Percentiles rank a stretch among this genome's conserved stretches.
Evolutionary conservation across 1,284 basidiomycete species (phyloP).

Genomic region (Cystobasidium sp.): DNA sequence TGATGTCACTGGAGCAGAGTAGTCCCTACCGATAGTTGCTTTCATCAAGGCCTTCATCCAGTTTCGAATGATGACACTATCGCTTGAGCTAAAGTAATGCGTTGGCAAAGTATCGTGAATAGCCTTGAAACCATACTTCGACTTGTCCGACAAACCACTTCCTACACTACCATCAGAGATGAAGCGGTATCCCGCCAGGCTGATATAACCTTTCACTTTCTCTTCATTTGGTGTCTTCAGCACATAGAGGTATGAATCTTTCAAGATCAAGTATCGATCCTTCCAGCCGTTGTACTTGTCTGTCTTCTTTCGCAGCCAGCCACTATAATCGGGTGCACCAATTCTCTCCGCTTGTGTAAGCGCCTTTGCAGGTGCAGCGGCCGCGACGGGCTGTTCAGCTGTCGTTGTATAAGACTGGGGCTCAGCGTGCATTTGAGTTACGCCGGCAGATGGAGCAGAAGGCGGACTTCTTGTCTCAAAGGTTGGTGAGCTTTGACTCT

Average conservation of each 20-base stretch:
- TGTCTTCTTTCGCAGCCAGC: slow-evolving; percentile 95
- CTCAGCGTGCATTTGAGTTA: background rate
- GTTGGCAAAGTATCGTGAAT: slow-evolving; percentile 85
- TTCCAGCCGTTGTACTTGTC: slow-evolving; percentile 96
- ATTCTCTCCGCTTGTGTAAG: slow-evolving; percentile 76
- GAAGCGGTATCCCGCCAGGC: slow-evolving; percentile 89
- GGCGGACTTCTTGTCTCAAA: background rate
- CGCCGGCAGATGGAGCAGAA: background rate
- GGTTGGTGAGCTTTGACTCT: background rate
- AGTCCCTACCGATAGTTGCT: slow-evolving; percentile 91
- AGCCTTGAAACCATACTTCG: slow-evolving; percentile 93
- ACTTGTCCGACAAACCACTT: slow-evolving; percentile 62
- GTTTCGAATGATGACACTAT: slow-evolving; percentile 79
- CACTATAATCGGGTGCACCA: slow-evolving; percentile 80
- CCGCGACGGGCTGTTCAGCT: background rate
- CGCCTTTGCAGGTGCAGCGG: background rate
- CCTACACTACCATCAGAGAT: slow-evolving; percentile 73
- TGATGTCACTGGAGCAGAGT: slow-evolving; percentile 91
- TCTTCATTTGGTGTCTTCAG: slow-evolving; percentile 82
- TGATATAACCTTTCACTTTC: slow-evolving; percentile 93
- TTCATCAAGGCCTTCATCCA: slow-evolving; percentile 99
- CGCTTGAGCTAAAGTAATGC: slow-evolving; percentile 89
- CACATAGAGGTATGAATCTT: slow-evolving; percentile 86
- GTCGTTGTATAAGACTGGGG: background rate
- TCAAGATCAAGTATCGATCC: slow-evolving; percentile 88